Conservation (phyloP, 1,284 basidiomycete genomes). For the Jaminaea rosea region DNA sequence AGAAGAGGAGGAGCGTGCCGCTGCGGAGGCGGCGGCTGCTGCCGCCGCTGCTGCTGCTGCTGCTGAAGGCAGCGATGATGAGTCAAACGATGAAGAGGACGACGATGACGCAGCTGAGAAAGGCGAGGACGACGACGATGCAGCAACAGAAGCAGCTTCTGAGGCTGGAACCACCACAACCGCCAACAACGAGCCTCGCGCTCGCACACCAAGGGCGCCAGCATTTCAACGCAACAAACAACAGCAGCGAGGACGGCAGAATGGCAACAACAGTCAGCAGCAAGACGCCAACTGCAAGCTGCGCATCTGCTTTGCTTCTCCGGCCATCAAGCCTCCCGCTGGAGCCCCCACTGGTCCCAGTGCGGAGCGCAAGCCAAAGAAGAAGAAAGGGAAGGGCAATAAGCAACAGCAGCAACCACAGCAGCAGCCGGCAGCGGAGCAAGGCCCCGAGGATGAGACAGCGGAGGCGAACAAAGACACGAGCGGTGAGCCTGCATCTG, state of each 20-base stretch:
- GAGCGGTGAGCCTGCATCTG: neutral
- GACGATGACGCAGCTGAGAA: constrained; percentile 9
- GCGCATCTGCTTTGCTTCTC: constrained; percentile 4
- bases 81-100: constrained; percentile 8
- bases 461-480: neutral
- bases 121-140: constrained; percentile 6
- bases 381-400: neutral
- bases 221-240: neutral
- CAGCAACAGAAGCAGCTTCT: neutral
- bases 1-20: neutral
- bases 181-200: neutral
- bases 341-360: neutral
- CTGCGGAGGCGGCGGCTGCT: neutral
- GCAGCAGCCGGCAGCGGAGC: neutral
- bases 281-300: neutral
- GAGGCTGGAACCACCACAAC: neutral
- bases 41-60: neutral
- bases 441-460: neutral
- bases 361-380: neutral
- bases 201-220: neutral
- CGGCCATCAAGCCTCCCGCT: neutral
- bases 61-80: neutral
- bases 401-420: neutral
- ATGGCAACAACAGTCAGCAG: neutral
- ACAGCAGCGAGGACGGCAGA: neutral